A percentile compares a stretch with the other conserved stretches of the same genome.
Evolutionary conservation across 768 basidiomycete genomes (phyloP).

Genomic region (Russula virescens): DNA sequence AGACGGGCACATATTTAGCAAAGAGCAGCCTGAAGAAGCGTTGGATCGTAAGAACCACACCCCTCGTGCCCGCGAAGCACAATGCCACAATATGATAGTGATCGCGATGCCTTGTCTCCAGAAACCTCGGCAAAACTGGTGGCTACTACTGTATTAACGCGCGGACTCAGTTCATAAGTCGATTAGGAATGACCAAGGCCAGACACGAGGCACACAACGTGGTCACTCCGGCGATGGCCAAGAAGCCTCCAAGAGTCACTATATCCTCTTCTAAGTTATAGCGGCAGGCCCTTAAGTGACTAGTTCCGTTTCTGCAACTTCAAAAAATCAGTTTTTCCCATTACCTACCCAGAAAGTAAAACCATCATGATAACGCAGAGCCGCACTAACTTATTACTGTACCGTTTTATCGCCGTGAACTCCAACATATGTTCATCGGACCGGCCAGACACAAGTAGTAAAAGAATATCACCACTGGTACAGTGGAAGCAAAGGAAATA

Average conservation of each 20-base stretch:
- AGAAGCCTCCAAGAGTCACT: background rate
- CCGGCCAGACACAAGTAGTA: background rate
- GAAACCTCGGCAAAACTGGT: constrained; percentile 9
- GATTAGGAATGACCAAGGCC: background rate
- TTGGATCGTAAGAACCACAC: background rate
- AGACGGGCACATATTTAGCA: background rate
- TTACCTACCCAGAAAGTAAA: background rate
- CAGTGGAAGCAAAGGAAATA: background rate
- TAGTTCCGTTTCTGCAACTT: background rate
- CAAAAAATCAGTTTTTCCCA: background rate
- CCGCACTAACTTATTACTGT: constrained; percentile 6
- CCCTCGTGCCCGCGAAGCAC: background rate
- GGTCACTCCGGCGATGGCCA: constrained; percentile 3
- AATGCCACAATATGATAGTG: background rate
- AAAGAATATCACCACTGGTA: background rate
- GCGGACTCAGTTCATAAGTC: background rate
- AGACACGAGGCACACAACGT: background rate
- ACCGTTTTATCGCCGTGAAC: background rate
- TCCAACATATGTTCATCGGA: background rate
- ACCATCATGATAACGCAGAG: background rate
- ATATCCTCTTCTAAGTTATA: background rate
- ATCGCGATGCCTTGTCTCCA: background rate
- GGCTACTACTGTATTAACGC: background rate
- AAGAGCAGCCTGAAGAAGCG: background rate
- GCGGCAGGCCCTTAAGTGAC: background rate